Evolutionary conservation across 2,329 filamentous ascomycete genomes (phyloP), one percentile per base, ranked within the genome.

Genomic region (Aspergillus eucalypticola): DNA sequence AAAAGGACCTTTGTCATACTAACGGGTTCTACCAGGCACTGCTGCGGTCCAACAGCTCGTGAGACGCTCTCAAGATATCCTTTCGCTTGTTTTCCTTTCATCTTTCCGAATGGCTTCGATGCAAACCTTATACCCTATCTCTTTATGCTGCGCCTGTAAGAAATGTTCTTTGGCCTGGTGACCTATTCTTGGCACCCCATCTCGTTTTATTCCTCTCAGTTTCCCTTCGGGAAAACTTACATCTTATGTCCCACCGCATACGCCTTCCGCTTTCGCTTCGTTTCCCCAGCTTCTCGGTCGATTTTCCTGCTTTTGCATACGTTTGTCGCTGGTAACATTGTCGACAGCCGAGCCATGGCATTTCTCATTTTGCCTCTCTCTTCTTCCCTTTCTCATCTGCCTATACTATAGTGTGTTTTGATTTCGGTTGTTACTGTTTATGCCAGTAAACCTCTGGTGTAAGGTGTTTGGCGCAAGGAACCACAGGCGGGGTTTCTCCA

Each of bases 31-130:
- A 21, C 19, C 51, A 68, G 66, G 74, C 81, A 62, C 67, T 82
- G 60, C 71, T 82, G 64, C 77, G 81, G 63, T 81, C 80, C 59
- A 80, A 82, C 67, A 83, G 80, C 72, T 80, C 77, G 67, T 83
- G 73, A 78, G 64, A 64, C 66, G 55, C 44, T 65, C 54, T 64
- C 60, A 63, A 63, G 52, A 60, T 55, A 49, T 58, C 50, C 59
- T 67, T 69, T 64, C 62, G 62, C 64, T 69, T 69, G 66, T 66
- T 64, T 64, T 60, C 49, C 54, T 61, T 66, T 66, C 62, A 63
- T 65, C 63, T 67, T 62, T 61, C 60, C 65, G 61, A 66, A 66
- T 69, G 67, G 65, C 67, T 67, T 69, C 63, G 64, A 67, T 71
- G 60, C 63, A 64, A 65, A 66, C 60, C 64, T 62, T 70, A 69